A percentile compares a stretch with the other conserved stretches of the same genome.
phyloP scores from a whole-genome alignment of 2,329 filamentous ascomycete genomes.

The Arachnopeziza araneosa region DNA sequence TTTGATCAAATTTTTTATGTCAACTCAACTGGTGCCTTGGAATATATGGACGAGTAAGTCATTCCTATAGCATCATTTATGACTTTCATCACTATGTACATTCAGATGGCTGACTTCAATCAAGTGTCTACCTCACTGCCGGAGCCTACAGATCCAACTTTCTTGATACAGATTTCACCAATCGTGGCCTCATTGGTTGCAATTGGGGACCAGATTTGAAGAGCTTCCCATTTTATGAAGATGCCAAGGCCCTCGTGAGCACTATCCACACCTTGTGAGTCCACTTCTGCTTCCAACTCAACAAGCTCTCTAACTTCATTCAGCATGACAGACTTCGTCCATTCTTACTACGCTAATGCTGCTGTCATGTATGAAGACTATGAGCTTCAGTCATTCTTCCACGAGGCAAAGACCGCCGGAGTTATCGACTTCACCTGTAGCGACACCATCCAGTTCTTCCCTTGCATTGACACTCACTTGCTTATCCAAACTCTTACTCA shows the following conservation, averaged over 20 bases:
- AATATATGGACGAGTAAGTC: constrained; percentile 6
- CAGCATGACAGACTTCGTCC: constrained; percentile 35
- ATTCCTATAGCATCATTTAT: too few relatives aligned
- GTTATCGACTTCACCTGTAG: constrained; percentile 38
- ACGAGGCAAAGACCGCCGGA: constrained; percentile 33
- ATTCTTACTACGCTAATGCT: constrained; percentile 38
- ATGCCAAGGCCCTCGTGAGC: constrained; percentile 34
- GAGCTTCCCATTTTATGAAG: constrained; percentile 41
- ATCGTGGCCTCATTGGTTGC: constrained; percentile 37
- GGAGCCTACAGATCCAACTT: constrained; percentile 36
- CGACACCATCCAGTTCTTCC: neutral
- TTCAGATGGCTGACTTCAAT: neutral
- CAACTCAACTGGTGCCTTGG: constrained; percentile 3
- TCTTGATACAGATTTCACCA: constrained; percentile 33
- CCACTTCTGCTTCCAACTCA: neutral
- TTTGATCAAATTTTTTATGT: constrained; percentile 15
- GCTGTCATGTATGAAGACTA: constrained; percentile 31
- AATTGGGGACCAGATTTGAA: constrained; percentile 33
- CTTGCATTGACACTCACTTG: constrained; percentile 23
- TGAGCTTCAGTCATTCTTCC: constrained; percentile 41
- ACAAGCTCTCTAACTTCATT: neutral
- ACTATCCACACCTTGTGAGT: constrained; percentile 32
- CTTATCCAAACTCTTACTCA: constrained; percentile 40
- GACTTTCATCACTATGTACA: neutral
- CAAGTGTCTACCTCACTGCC: constrained; percentile 6